Base-by-base conservation (phyloP, 2,329 filamentous ascomycete genomes). In the Diplodia mutila region DNA sequence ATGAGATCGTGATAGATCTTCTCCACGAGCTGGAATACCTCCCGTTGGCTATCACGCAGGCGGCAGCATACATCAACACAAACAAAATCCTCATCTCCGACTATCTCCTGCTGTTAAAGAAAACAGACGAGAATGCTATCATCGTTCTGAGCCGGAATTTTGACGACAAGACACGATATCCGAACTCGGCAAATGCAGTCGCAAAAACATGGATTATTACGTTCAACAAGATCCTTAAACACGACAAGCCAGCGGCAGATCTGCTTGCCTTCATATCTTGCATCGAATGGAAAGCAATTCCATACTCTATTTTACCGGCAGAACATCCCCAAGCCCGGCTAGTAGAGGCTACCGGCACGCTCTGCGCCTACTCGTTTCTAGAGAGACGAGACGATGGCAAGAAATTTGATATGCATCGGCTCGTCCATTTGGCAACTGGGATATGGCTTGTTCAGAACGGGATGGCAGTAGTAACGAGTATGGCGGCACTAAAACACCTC, bases 151-250 rank as follows among this genome's bases (percentile, higher is more conserved):
- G 70, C 57, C 63, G 72, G 70, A 72, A 74, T 23, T 80, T 80
- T 55, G 69, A 74, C 46, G 78, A 80, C 69, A 32, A 68, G 34
- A 68, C 69, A 23, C 72, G 75, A 46, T 77, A 80, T 65, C 61
- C 57, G 5, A 70, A 73, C 9, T 71, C 73, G 12, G 69, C 74
- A 52, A 79, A 77, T 67, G 70, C 78, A 11, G 72, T 81, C 32
- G 73, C 74, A 8, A 76, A 71, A 12, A 80, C 77, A 27, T 81
- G 75, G 78, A 70, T 76, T 4, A 75, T 80, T 32, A 79, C 77
- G 11, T 80, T 80, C 55, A 67, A 76, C 11, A 72, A 78, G 48
- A 79, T 81, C 27, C 72, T 69, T 51, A 52, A 66, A 23, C 39
- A 71, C 16, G 68, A 80, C 68, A 51, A 66, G 21, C 63, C 78